These are phyloP conservation scores for Rosa persica DNA, from an alignment of 306 rosid species.

Conservation along the genomic window DNA sequence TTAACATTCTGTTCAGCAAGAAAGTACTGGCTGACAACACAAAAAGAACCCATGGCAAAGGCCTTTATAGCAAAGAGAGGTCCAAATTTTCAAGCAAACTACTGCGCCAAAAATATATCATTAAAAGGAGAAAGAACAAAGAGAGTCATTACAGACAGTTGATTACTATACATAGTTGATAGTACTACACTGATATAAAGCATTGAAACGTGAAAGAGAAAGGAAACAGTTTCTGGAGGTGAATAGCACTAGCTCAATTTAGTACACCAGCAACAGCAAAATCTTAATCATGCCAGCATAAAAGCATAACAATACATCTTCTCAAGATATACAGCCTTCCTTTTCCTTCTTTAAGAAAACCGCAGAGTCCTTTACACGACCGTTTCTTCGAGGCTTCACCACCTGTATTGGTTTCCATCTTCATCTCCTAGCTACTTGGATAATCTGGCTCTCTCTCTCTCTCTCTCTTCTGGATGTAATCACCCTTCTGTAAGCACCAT, in stretches of 20 bases:
- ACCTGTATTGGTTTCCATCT: conserved; percentile 17
- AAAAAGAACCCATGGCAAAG: neutral
- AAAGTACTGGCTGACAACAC: neutral
- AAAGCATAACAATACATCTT: conserved; percentile 39
- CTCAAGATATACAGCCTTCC: conserved; percentile 32
- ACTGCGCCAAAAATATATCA: neutral
- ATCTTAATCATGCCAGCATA: conserved; percentile 33
- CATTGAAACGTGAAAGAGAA: neutral
- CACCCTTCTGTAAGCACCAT: neutral
- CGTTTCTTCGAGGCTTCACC: conserved; percentile 24
- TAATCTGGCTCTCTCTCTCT: neutral
- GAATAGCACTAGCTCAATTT: neutral
- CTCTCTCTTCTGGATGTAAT: neutral
- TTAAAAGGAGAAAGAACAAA: neutral
- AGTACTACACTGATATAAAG: neutral
- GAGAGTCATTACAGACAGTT: neutral
- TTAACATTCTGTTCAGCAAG: neutral
- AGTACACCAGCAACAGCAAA: neutral
- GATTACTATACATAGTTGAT: neutral
- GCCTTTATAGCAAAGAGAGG: neutral
- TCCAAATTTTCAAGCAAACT: neutral
- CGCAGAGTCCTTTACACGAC: conserved; percentile 19
- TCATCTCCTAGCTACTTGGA: neutral
- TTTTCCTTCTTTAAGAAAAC: conserved; percentile 27
- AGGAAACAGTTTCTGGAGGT: neutral